These are phyloP conservation scores for Sequoia sempervirens DNA, from an alignment of 75 land plant species.

Conservation along the genomic window DNA sequence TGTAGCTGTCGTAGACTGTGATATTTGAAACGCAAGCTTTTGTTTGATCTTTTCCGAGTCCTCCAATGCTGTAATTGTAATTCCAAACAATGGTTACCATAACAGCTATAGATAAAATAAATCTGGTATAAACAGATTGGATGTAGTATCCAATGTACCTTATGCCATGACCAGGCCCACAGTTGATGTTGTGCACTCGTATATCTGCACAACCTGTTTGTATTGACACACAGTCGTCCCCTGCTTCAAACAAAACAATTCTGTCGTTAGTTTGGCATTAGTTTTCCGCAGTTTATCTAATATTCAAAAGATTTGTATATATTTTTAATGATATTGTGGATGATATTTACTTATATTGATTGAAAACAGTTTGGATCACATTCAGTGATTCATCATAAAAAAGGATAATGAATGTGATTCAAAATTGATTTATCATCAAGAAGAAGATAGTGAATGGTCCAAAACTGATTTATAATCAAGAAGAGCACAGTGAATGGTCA, in stretches of 20 bases:
- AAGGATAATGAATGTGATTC: no score
- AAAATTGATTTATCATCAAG: no score
- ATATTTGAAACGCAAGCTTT: slow-evolving; percentile 81
- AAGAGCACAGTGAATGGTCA: no score
- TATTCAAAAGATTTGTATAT: no score
- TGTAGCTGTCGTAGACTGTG: slow-evolving; percentile 48
- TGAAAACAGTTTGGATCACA: no score
- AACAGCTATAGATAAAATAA: background rate
- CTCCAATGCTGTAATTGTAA: slow-evolving; percentile 55
- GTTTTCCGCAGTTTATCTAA: background rate
- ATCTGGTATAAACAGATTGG: background rate
- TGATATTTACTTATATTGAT: no score
- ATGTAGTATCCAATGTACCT: slow-evolving; percentile 11
- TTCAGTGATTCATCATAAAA: no score
- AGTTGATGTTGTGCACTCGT: slow-evolving; percentile 50
- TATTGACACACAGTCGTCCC: slow-evolving; percentile 84
- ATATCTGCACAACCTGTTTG: slow-evolving; percentile 81
- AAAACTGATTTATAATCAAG: no score
- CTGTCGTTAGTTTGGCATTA: background rate
- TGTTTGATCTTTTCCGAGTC: slow-evolving; percentile 65
- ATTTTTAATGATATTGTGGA: no score
- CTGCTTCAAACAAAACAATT: slow-evolving; percentile 23
- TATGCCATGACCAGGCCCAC: slow-evolving; percentile 88
- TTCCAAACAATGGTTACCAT: background rate
- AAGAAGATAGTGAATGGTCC: no score